Evolutionary conservation across 768 basidiomycete species (phyloP), one percentile per base, ranked within the genome.

Genomic region (Lactifluus piperatus): DNA sequence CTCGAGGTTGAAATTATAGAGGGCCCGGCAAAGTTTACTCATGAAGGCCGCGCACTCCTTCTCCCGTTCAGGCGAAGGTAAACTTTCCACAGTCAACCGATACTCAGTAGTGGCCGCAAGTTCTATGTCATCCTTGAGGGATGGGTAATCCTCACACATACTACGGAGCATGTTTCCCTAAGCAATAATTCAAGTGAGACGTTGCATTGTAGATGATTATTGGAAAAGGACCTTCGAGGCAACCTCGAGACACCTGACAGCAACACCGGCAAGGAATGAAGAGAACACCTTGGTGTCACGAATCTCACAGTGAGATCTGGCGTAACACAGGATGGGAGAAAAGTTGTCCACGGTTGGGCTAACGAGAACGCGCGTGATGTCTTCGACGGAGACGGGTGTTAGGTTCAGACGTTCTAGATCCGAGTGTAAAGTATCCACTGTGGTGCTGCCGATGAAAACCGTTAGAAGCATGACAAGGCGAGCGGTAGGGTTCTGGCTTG

Each of bases 391-490:
- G 51, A 89, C 56, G 10, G 84, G 85, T 0, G 72, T 71, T 24
- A 91, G 69, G 27, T 76, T 76, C 30, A 86, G 70, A 14, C 73
- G 68, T 53, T 86, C 81, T 50, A 89, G 72, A 63, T 81, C 82
- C 43, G 72, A 69, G 51, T 75, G 64, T 75, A 55, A 65, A 60
- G 8, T 46, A 51, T 26, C 62, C 51, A 18, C 61, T 49, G 57
- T 46, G 36, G 52, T 27, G 27, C 65, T 70, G 47, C 71, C 67
- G 34, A 83, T 73, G 70, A 85, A 88, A 20, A 85, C 74, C 16
- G 81, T 80, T 56, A 89, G 75, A n/a, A 91, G 76, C 71, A 94
- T 82, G 54, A 86, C 86, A 22, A 84, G 76, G 43, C 87, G 84
- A 62, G 83, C 84, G 48, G 74, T 74, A 22, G 77, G 76, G 66